These are phyloP conservation scores for Micromonas pusilla DNA, from an alignment of 139 green algal species.

Conservation along the genomic window DNA sequence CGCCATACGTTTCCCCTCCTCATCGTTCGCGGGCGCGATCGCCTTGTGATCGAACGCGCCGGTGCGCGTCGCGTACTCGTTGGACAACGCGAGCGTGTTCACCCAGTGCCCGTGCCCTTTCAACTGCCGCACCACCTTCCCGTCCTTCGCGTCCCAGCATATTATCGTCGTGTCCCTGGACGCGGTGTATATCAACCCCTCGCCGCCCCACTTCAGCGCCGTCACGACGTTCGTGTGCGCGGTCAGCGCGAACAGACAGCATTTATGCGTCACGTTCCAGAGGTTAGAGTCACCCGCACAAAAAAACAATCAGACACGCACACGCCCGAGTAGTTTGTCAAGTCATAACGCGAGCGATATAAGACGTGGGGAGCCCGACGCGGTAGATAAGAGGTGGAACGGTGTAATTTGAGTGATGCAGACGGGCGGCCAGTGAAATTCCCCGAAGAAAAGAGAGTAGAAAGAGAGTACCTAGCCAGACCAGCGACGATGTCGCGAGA, in stretches of 20 bases:
- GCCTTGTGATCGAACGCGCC: conserved; percentile 86
- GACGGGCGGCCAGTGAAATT: too few species aligned
- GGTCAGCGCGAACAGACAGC: conserved; percentile 52
- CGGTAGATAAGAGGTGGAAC: too few species aligned
- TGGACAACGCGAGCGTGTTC: conserved; percentile 87
- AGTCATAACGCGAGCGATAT: too few species aligned
- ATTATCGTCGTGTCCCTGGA: conserved; percentile 77
- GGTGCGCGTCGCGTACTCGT: conserved; percentile 77
- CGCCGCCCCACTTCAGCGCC: conserved; percentile 82
- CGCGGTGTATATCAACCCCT: conserved; percentile 83
- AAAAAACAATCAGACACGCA: too few species aligned
- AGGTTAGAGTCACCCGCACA: too few species aligned
- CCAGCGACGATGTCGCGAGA: too few species aligned
- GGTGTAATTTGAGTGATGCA: too few species aligned
- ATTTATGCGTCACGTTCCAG: conserved; percentile 32
- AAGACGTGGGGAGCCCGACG: too few species aligned
- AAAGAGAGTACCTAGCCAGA: too few species aligned
- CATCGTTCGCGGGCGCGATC: conserved; percentile 27
- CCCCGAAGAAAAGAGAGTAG: too few species aligned
- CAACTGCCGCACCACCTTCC: conserved; percentile 66
- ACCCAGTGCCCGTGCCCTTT: conserved; percentile 96
- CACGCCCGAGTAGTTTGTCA: too few species aligned
- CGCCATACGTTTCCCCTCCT: conserved; percentile 45
- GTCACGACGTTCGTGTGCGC: conserved; percentile 66
- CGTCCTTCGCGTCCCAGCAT: conserved; percentile 75